phyloP scores from a whole-genome alignment of 1,284 basidiomycete species.

The Phylloboletellus chloephorus region DNA sequence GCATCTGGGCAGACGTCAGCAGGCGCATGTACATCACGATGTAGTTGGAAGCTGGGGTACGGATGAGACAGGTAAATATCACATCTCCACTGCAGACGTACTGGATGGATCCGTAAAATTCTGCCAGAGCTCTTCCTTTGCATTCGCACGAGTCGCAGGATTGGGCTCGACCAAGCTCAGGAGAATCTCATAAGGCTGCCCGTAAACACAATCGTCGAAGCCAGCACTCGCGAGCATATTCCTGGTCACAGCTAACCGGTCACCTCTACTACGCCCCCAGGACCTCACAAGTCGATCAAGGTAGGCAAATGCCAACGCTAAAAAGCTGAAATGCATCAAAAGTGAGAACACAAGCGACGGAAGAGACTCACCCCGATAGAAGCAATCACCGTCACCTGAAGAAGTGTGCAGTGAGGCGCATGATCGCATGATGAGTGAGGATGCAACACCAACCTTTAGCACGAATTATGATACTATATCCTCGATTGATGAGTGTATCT shows the following conservation, averaged over 20 bases:
- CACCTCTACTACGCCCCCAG: constrained; percentile 41
- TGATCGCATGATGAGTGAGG: constrained; percentile 31
- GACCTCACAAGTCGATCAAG: constrained; percentile 52
- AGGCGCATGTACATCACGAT: constrained; percentile 73
- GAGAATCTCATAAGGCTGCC: constrained; percentile 49
- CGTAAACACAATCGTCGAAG: constrained; percentile 63
- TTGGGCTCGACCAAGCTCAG: constrained; percentile 36
- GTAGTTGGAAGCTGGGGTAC: constrained; percentile 54
- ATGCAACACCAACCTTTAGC: constrained; percentile 50
- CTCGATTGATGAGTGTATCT: constrained; percentile 50
- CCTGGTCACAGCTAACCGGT: constrained; percentile 49
- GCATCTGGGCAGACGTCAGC: constrained; percentile 78
- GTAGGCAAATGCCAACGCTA: constrained; percentile 68
- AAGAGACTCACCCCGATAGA: constrained; percentile 60
- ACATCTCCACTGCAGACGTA: constrained; percentile 26
- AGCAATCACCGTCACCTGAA: constrained; percentile 74
- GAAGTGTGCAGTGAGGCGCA: constrained; percentile 9
- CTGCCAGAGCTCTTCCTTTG: constrained; percentile 32
- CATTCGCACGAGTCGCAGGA: constrained; percentile 32
- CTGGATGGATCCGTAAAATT: constrained; percentile 55
- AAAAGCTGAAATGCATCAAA: constrained; percentile 33
- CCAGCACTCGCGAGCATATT: constrained; percentile 55
- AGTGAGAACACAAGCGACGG: constrained; percentile 6
- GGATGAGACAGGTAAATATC: constrained; percentile 4
- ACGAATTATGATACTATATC: constrained; percentile 60